phyloP scores from a whole-genome alignment of 1,284 basidiomycete genomes.

The Neonothopanus nambi region DNA sequence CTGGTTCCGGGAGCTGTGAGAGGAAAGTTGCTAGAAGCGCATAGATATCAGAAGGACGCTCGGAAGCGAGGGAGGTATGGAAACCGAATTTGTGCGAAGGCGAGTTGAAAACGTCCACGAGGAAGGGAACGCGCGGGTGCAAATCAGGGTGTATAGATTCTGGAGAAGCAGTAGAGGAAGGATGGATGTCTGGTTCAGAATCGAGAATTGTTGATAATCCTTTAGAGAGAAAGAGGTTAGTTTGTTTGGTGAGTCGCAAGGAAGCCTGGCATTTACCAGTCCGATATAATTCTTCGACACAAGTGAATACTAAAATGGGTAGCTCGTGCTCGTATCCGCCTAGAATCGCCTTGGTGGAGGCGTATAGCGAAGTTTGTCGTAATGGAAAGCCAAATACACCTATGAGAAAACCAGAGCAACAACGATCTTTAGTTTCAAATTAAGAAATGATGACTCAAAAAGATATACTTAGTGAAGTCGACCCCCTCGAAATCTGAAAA shows the following conservation, averaged over 20 bases:
- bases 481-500: neutral
- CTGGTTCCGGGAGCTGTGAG: conserved; percentile 52
- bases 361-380: conserved; percentile 43
- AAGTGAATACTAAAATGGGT: conserved; percentile 55
- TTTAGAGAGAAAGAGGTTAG: neutral
- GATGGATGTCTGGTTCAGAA: neutral
- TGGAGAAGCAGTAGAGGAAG: conserved; percentile 8
- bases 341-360: conserved; percentile 45
- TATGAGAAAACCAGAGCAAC: conserved; percentile 23
- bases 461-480: conserved; percentile 14
- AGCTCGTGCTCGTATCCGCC: conserved; percentile 54
- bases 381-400: conserved; percentile 52
- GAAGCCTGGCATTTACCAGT: conserved; percentile 38
- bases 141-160: conserved; percentile 23
- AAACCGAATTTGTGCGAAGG: conserved; percentile 31
- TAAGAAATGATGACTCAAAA: neutral
- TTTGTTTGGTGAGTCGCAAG: neutral
- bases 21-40: conserved; percentile 61
- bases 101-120: conserved; percentile 35
- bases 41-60: conserved; percentile 58
- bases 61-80: conserved; percentile 42
- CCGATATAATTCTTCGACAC: conserved; percentile 60
- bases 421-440: conserved; percentile 3
- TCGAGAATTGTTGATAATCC: conserved; percentile 5
- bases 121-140: conserved; percentile 30